phyloP scores from a whole-genome alignment of 1,139 yeast species.

The Pichia sp. region DNA sequence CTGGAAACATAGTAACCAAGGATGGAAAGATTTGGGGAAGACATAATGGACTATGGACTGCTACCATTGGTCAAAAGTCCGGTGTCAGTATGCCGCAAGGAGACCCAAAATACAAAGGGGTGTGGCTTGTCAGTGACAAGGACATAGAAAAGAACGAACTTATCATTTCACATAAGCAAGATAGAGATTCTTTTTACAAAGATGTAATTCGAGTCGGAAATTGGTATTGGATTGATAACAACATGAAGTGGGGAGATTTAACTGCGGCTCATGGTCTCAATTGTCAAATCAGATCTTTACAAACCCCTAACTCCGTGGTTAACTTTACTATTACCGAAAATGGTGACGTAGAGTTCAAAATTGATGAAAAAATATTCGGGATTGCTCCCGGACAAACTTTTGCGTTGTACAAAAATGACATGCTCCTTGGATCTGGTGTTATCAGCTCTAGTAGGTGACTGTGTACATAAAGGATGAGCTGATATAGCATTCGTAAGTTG shows the following conservation, averaged over 20 bases:
- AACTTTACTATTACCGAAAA: constrained; percentile 15
- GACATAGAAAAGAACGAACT: constrained; percentile 55
- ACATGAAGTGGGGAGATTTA: constrained; percentile 6
- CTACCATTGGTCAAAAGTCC: constrained; percentile 83
- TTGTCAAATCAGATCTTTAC: constrained; percentile 67
- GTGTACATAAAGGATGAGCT: too few relatives aligned
- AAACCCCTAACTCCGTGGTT: constrained; percentile 36
- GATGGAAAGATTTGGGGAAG: constrained; percentile 72
- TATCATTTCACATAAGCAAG: constrained; percentile 68
- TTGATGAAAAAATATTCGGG: constrained; percentile 49
- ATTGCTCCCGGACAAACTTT: constrained; percentile 88
- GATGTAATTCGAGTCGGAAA: constrained; percentile 33
- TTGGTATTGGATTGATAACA: constrained; percentile 43
- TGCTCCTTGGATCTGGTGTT: constrained; percentile 74
- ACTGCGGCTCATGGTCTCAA: constrained; percentile 24
- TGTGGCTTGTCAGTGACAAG: constrained; percentile 83
- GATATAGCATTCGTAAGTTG: too few relatives aligned
- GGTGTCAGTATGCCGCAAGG: constrained; percentile 85
- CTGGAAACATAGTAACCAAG: constrained; percentile 70
- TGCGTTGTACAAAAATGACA: constrained; percentile 59
- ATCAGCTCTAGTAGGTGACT: constrained; percentile 21
- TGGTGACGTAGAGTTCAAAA: constrained; percentile 25
- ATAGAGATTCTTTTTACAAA: constrained; percentile 51
- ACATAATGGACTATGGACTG: constrained; percentile 87
- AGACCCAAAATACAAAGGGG: constrained; percentile 62